phyloP scores from a whole-genome alignment of 2,329 filamentous ascomycete genomes.

The Trichoderma sp. region DNA sequence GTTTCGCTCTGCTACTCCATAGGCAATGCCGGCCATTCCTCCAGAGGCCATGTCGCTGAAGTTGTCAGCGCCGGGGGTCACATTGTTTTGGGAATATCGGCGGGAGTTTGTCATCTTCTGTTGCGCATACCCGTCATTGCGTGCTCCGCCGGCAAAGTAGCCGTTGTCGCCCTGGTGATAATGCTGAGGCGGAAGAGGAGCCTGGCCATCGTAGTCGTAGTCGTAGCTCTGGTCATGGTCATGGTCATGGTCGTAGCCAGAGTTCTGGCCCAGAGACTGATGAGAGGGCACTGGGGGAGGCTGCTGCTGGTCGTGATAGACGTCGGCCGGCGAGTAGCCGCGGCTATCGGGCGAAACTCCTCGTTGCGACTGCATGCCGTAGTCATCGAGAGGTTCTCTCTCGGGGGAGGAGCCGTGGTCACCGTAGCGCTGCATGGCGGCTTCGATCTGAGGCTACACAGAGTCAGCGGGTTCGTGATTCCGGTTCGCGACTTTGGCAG shows the following conservation, averaged over 20 bases:
- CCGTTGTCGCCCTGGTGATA: neutral
- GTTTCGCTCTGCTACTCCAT: conserved; percentile 62
- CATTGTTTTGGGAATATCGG: conserved; percentile 30
- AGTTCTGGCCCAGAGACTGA: neutral
- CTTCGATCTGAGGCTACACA: neutral
- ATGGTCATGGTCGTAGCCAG: conserved; percentile 7
- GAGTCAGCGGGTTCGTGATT: neutral
- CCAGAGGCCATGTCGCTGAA: conserved; percentile 60
- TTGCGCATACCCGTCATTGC: conserved; percentile 12
- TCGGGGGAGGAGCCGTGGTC: conserved; percentile 32
- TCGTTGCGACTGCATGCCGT: conserved; percentile 21
- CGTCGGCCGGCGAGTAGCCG: conserved; percentile 20
- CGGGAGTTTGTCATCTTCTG: neutral
- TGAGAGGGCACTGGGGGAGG: neutral
- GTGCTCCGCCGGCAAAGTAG: conserved; percentile 3
- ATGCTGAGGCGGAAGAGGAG: conserved; percentile 17
- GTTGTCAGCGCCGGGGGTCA: conserved; percentile 65
- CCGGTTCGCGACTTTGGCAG: neutral
- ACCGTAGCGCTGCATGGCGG: conserved; percentile 33
- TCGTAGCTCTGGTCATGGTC: conserved; percentile 6
- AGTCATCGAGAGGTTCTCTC: conserved; percentile 35
- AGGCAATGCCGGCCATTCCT: conserved; percentile 65
- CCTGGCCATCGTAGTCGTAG: neutral
- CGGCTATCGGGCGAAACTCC: conserved; percentile 23
- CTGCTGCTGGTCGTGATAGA: conserved; percentile 27